Conservation (phyloP, 1,139 yeast genomes). For the Geotrichum klebahnii region DNA sequence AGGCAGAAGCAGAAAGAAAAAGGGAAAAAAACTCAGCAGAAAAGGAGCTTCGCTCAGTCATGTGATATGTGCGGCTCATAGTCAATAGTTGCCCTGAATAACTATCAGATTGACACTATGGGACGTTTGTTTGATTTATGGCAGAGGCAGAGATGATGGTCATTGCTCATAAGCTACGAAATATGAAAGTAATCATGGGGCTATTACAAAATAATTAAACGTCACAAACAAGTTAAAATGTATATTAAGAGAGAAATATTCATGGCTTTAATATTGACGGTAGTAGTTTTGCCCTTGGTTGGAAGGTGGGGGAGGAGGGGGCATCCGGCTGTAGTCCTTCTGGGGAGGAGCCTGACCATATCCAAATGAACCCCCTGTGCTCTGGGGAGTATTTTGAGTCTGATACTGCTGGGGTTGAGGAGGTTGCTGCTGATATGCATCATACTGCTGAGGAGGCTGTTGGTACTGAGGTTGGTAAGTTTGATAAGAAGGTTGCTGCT, state of each 20-base stretch:
- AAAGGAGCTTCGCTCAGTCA: background rate
- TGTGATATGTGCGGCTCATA: background rate
- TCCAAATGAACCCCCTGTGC: conserved; percentile 34
- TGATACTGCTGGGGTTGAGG: conserved; percentile 23
- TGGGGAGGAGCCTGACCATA: conserved; percentile 45
- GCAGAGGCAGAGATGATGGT: no score
- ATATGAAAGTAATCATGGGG: no score
- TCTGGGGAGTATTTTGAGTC: conserved; percentile 44
- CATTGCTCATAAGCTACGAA: no score
- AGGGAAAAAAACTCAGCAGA: background rate
- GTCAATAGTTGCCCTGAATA: no score
- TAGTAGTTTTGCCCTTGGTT: conserved; percentile 13
- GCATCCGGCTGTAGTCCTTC: conserved; percentile 20
- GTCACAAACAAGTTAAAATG: background rate
- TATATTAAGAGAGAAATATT: no score
- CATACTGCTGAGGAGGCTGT: conserved; percentile 17
- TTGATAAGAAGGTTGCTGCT: conserved; percentile 21
- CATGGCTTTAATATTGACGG: conserved; percentile 5
- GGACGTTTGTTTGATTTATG: no score
- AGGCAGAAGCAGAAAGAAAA: background rate
- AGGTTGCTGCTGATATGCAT: conserved; percentile 18
- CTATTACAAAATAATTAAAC: no score
- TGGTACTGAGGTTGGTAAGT: conserved; percentile 21
- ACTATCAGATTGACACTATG: no score
- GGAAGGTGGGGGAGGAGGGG: conserved; percentile 21